phyloP scores from a whole-genome alignment of 208 protist species.

The Leishmania mexicana region DNA sequence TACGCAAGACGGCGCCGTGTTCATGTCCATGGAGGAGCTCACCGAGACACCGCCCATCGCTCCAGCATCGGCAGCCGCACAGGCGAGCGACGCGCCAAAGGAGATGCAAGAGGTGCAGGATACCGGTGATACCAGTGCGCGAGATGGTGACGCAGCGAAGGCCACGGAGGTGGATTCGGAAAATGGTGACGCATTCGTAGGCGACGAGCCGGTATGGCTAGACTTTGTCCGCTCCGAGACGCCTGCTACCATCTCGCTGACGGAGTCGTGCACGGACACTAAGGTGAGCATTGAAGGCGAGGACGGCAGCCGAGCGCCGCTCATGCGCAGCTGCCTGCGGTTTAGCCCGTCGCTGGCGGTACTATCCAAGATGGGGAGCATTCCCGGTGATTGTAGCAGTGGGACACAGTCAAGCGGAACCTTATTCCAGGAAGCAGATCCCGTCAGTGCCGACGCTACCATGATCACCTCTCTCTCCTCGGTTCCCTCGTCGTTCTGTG shows the following conservation, averaged over 20 bases:
- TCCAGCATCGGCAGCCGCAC: neutral
- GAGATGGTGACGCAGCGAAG: neutral
- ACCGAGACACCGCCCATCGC: neutral
- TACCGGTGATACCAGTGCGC: neutral
- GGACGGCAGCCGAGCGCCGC: neutral
- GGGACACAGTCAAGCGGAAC: neutral
- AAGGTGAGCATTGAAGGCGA: neutral
- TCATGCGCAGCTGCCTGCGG: conserved; percentile 21
- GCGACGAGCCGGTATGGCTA: conserved; percentile 19
- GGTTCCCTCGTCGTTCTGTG: neutral
- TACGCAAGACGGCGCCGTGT: conserved; percentile 1
- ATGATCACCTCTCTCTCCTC: neutral
- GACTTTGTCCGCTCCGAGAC: conserved; percentile 23
- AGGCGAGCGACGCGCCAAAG: neutral
- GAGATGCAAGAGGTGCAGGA: neutral
- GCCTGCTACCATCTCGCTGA: neutral
- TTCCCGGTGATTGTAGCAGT: neutral
- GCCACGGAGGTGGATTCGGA: neutral
- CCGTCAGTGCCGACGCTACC: neutral
- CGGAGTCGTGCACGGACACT: neutral
- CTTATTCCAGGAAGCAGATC: neutral
- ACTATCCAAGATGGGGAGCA: neutral
- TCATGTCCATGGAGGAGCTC: conserved; percentile 30
- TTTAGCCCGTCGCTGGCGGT: conserved; percentile 8
- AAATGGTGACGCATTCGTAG: neutral